Percentiles rank a stretch among this genome's conserved stretches.
phyloP scores from a whole-genome alignment of 2,329 filamentous ascomycete species.

The Geosmithia morbida region DNA sequence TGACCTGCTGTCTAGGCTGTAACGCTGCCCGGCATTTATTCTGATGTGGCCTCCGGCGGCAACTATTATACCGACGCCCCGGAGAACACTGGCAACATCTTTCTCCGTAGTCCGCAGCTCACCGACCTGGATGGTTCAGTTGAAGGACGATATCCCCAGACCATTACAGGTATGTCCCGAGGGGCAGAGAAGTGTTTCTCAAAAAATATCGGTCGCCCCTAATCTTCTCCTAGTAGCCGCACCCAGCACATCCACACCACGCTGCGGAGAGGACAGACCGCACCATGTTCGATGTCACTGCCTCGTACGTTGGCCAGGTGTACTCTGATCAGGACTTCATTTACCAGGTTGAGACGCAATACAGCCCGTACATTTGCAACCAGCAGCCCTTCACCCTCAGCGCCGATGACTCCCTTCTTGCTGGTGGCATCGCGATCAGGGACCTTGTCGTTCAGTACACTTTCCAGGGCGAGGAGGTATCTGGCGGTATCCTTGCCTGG shows the following conservation, averaged over 20 bases:
- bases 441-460: constrained; percentile 46
- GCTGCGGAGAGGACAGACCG: constrained; percentile 19
- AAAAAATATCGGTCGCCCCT: neutral
- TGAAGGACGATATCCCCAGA: constrained; percentile 26
- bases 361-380: constrained; percentile 31
- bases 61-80: constrained; percentile 31
- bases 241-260: constrained; percentile 32
- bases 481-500: constrained; percentile 40
- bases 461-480: constrained; percentile 34
- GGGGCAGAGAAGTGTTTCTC: too few species aligned
- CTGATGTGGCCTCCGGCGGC: constrained; percentile 16
- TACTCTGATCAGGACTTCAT: constrained; percentile 49
- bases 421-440: constrained; percentile 26
- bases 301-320: constrained; percentile 47
- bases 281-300: constrained; percentile 19
- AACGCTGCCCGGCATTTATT: constrained; percentile 30
- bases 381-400: constrained; percentile 33
- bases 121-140: constrained; percentile 26
- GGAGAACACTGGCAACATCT: constrained; percentile 15
- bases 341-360: constrained; percentile 29
- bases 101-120: constrained; percentile 20
- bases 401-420: constrained; percentile 29
- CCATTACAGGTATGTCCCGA: constrained; percentile 17
- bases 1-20: constrained; percentile 6
- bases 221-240: constrained; percentile 12